Evolutionary conservation across 1,284 basidiomycete genomes (phyloP), one percentile per base, ranked within the genome.

Genomic region (Bjerkandera adusta): DNA sequence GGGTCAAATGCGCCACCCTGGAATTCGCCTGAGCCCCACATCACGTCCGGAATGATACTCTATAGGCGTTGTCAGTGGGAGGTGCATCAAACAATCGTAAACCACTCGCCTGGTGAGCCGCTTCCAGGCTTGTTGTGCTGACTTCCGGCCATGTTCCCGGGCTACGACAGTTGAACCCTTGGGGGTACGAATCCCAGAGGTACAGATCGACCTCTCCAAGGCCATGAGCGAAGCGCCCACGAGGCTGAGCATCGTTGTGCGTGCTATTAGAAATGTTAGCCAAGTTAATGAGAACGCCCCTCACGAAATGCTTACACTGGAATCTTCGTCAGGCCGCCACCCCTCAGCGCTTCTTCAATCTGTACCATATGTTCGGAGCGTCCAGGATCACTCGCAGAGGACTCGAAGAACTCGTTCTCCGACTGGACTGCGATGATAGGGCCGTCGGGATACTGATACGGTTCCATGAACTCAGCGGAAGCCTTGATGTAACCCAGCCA

Each of bases 161-260:
- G 42, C 69, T 64, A 36, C 70, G 66, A 56, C 76, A 78, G 56
- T 77, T 71, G 53, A 78, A 78, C 7, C 71, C 69, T 45, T 76
- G 67, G 3, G 71, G 75, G 50, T 77, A 77, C 47, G 68, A 70
- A 58, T 78, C 70, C 69, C 67, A 71, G 18, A 72, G 72, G 47
- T 75, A 75, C 56, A 75, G 51, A 55, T 77, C 73, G 8, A 75
- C 71, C 47, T 66, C 64, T 22, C 70, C 70, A 6, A 63, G 52
- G 2, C 70, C 69, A 12, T 51, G 41, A 15, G 44, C 52, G 36
- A 45, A 51, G 13, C 37, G 36, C 5, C 50, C 52, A 4, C 27
- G 20, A 5, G 43, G 66, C 4, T 55, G 55, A 0, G 67, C 57
- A 48, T 72, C 70, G 42, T 72, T 72, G 52, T 72, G 70, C 13